Evolutionary conservation across 306 rosid genomes (phyloP), one percentile per base, ranked within the genome.

Genomic region (Casuarina glauca): DNA sequence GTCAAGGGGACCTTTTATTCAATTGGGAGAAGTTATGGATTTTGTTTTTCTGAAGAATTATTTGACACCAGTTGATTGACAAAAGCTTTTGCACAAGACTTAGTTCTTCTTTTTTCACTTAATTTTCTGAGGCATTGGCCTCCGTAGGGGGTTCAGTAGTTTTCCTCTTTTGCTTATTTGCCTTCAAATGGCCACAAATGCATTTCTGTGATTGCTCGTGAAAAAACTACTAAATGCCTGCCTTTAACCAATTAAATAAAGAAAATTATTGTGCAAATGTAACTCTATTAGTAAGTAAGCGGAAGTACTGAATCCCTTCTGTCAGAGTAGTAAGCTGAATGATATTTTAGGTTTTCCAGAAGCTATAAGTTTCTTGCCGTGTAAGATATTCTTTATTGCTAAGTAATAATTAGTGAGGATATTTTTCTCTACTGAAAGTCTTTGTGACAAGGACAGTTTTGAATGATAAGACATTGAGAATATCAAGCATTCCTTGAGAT

Each of bases 371-470:
- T 6, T 16, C 0, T 48, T 17, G n/a, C 50, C 70, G 42, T 41
- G n/a, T 66, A 1, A 39, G 42, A 41, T 42, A 17, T 67, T 67
- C 71, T 67, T 42, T 16, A 67, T 41, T 67, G 71, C 71, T n/a
- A 67, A 42, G 32, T 16, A 1, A 17, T 20, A 13, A 67, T 0
- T 4, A 63, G 7, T 38, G 69, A 63, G 10, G 41, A 62, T 35
- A 12, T 61, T 61, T 8, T 57, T 61, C 19, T 61, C 68, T 35
- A 12, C 9, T 32, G 68, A 35, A 0, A 1, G 11, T 62, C 32
- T 5, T 53, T 26, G n/a, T 53, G 60, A 53, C 60, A 53, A 62
- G 7, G 44, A 62, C 9, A 63, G 38, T 63, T 63, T 44, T 63
- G 11, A 0, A 13, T 63, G 20, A 38, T 38, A 63, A 15, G 1